Evolutionary conservation across 352 stramenopile genomes (phyloP).

Genomic region (Phytophthora melonis): DNA sequence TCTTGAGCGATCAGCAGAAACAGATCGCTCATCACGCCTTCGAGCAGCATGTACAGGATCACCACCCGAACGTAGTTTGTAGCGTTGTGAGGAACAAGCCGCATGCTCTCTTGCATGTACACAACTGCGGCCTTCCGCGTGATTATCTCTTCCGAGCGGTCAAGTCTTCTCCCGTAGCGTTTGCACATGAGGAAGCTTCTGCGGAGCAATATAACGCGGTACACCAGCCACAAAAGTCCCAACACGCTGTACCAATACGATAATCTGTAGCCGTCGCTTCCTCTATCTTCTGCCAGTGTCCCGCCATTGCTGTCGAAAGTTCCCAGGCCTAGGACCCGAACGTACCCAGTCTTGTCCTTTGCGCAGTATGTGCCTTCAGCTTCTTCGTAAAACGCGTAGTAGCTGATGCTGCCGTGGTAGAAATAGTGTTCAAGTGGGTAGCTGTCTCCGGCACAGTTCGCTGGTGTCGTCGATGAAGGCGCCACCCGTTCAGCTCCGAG

Average conservation of each 20-base stretch:
- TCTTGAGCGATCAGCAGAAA: slow-evolving; percentile 35
- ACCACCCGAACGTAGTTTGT: slow-evolving; percentile 14
- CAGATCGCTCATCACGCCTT: slow-evolving; percentile 33
- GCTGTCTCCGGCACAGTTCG: slow-evolving; percentile 9
- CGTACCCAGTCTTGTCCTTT: slow-evolving; percentile 19
- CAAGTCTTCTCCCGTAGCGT: neutral
- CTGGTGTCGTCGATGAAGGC: slow-evolving; percentile 1
- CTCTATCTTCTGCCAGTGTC: slow-evolving; percentile 11
- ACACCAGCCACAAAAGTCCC: slow-evolving; percentile 19
- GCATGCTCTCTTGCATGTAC: slow-evolving; percentile 21
- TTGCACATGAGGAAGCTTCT: slow-evolving; percentile 24
- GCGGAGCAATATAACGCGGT: slow-evolving; percentile 23
- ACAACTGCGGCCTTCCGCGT: slow-evolving; percentile 3
- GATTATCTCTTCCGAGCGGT: neutral
- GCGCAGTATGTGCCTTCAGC: slow-evolving; percentile 6
- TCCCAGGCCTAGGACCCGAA: slow-evolving; percentile 15
- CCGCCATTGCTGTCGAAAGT: slow-evolving; percentile 23
- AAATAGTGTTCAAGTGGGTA: slow-evolving; percentile 27
- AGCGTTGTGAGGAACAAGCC: slow-evolving; percentile 11
- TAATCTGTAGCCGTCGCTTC: slow-evolving; percentile 9
- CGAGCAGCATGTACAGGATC: slow-evolving; percentile 25
- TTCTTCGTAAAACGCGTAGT: slow-evolving; percentile 31
- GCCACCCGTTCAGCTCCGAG: neutral
- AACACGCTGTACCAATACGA: slow-evolving; percentile 26
- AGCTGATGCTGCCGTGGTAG: slow-evolving; percentile 27